Evolutionary conservation across 2,329 filamentous ascomycete genomes (phyloP), one percentile per base, ranked within the genome.

Genomic region (Phialophora expanda): DNA sequence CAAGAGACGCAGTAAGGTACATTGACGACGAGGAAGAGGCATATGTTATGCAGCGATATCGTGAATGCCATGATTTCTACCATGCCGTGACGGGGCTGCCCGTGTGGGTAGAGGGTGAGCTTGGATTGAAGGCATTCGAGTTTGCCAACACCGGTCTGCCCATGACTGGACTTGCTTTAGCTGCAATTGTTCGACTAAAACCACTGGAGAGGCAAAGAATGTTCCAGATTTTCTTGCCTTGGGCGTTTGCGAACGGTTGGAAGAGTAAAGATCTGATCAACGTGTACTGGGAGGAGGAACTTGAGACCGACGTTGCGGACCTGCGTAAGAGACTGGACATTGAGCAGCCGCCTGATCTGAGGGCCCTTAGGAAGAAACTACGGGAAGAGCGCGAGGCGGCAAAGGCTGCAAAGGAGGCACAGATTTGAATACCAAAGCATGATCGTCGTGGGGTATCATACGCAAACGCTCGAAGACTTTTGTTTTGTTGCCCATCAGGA

Each of bases 41-140:
- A 41, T 99, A 98, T 81, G 95, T 98, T 20, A 96, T 99, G 91
- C 95, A 98, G 82, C 88, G 95, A 61, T 99, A 99, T 79, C 89
- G 95, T 68, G 95, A 99, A 79, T 96, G 91, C 71, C 95, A 99
- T 78, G 95, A 99, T 77, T 97, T 99, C 79, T 97, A 96, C 81
- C 95, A 99, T 78, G 94, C 95, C 0, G 83, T 99, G 60, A 97
- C 93, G 0, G 94, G 94, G 0, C 80, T 99, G 56, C 95, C 95
- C 0, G 87, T 96, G 50, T 90, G 97, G 69, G 86, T 93, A n/a
- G 95, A 99, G 81, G 95, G 95, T 28, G 95, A 99, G 82, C 86
- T 99, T 12, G 95, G 94, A n/a, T 85, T 99, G 72, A 99, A 99
- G 80, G 93, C 93, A 0, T 97, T 99, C 72, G 95, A 99, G 81